Evolutionary conservation across 1,284 basidiomycete genomes (phyloP).

Genomic region (Trichosporon sp.): DNA sequence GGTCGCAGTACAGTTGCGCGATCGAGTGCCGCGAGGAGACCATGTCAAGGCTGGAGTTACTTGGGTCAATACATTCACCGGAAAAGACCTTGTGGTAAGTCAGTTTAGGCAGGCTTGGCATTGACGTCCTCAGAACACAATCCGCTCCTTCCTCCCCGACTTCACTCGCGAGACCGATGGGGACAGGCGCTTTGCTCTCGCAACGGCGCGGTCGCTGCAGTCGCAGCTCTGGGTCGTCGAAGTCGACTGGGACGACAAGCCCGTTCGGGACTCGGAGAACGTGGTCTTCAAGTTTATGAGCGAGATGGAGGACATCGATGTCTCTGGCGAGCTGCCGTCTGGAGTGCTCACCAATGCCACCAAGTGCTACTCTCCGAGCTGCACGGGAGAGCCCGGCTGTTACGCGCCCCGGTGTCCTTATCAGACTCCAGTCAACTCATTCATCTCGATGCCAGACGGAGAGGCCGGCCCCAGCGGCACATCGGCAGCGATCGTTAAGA

Average conservation of each 20-base stretch:
- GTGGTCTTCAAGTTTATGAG: constrained; percentile 96
- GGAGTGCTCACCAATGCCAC: constrained; percentile 53
- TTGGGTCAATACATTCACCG: constrained; percentile 81
- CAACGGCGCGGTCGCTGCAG: constrained; percentile 81
- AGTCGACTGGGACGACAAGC: constrained; percentile 85
- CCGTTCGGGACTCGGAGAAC: constrained; percentile 81
- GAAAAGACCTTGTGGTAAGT: constrained; percentile 83
- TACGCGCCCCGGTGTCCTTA: constrained; percentile 66
- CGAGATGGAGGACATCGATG: constrained; percentile 68
- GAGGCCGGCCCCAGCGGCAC: not conserved
- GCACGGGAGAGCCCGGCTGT: constrained; percentile 43
- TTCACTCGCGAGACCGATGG: constrained; percentile 64
- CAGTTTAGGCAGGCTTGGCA: not conserved
- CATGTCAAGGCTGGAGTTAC: constrained; percentile 88
- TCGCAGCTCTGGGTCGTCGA: constrained; percentile 93
- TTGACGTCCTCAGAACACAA: constrained; percentile 58
- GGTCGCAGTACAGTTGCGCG: constrained; percentile 76
- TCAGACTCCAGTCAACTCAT: constrained; percentile 51
- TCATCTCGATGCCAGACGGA: constrained; percentile 23
- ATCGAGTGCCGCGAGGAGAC: constrained; percentile 73
- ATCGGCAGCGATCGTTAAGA: not conserved
- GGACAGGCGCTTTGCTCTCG: constrained; percentile 73
- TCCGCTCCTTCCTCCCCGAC: constrained; percentile 69
- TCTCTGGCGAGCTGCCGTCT: constrained; percentile 57
- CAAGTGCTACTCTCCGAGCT: constrained; percentile 63